Evolutionary conservation across 2,329 filamentous ascomycete species (phyloP).

Genomic region (Hymenoscyphus linearis): DNA sequence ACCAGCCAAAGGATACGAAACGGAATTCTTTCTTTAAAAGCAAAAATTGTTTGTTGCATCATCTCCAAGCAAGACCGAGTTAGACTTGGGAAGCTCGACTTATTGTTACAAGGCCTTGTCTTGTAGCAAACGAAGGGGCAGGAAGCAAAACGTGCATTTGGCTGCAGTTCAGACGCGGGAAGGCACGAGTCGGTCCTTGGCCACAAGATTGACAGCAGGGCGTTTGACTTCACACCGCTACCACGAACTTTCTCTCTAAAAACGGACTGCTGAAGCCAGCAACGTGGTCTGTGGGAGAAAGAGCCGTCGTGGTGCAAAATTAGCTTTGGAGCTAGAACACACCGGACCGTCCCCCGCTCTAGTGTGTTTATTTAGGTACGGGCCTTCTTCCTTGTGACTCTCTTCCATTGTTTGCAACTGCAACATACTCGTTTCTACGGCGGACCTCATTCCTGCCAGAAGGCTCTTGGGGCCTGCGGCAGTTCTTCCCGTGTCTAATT

Average conservation of each 20-base stretch:
- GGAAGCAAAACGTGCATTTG: not conserved
- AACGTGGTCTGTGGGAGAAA: not conserved
- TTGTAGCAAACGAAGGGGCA: not conserved
- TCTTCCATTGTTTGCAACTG: not conserved
- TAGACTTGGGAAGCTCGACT: not conserved
- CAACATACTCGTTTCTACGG: not conserved
- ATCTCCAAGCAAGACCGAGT: not conserved
- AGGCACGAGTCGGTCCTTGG: constrained; percentile 9
- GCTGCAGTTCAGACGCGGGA: not conserved
- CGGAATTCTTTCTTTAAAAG: not conserved
- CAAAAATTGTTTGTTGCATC: not conserved
- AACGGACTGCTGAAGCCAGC: not conserved
- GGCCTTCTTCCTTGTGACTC: not conserved
- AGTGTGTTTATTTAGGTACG: not conserved
- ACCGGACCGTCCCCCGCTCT: constrained; percentile 16
- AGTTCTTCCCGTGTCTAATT: not conserved
- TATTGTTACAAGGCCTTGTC: not conserved
- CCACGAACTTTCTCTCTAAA: not conserved
- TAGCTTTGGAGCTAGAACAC: constrained; percentile 9
- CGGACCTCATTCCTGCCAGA: not conserved
- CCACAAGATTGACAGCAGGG: not conserved
- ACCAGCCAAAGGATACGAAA: not conserved
- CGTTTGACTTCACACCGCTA: not conserved
- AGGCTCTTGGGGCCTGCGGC: not conserved
- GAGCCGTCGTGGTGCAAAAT: not conserved